These are phyloP conservation scores for Nicotiana paniculata DNA, from an alignment of 257 asterid genomes.

Conservation along the genomic window DNA sequence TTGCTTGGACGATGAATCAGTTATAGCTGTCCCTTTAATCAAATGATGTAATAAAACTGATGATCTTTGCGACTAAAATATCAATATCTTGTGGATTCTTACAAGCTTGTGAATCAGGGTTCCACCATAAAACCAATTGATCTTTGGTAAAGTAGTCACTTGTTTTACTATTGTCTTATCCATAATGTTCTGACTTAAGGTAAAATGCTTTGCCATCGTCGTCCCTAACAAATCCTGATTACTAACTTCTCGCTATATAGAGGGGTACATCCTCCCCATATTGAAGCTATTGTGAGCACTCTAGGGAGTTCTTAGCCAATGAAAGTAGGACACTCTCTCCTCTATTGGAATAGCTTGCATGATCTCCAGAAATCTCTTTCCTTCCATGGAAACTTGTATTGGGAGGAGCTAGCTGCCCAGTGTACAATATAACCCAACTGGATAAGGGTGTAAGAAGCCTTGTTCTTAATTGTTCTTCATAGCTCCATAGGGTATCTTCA, in stretches of 20 bases:
- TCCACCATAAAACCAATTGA: not conserved
- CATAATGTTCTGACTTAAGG: not conserved
- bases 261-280: not conserved
- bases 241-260: not conserved
- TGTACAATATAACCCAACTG: not conserved
- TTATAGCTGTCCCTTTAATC: not conserved
- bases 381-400: not conserved
- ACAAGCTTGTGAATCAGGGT: not conserved
- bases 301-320: not conserved
- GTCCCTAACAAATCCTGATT: not conserved
- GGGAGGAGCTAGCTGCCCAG: not conserved
- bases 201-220: not conserved
- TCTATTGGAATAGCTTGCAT: conserved; percentile 1
- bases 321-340: not conserved
- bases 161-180: not conserved
- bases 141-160: not conserved
- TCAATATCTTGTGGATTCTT: not conserved
- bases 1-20: not conserved
- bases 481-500: not conserved
- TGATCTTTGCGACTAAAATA: not conserved
- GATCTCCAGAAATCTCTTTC: not conserved
- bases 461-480: not conserved
- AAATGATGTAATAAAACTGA: not conserved
- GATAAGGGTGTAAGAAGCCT: not conserved
- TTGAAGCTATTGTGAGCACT: not conserved